These are phyloP conservation scores for Fomitopsis betulina DNA, from an alignment of 1,284 basidiomycete species.

Conservation along the genomic window DNA sequence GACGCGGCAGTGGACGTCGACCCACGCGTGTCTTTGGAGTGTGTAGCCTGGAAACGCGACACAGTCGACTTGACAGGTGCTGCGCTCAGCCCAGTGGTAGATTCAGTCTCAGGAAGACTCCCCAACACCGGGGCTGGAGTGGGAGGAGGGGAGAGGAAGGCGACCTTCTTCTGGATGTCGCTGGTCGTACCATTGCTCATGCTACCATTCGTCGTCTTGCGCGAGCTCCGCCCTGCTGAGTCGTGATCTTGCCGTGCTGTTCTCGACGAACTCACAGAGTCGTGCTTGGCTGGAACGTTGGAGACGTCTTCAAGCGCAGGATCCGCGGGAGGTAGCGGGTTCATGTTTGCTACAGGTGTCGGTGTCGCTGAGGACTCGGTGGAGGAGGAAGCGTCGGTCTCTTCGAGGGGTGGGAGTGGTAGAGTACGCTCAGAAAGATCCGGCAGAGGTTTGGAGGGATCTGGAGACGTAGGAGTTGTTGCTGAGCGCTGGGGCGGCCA, in stretches of 20 bases:
- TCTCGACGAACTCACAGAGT: neutral
- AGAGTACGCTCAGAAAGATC: conserved; percentile 43
- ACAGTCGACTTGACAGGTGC: conserved; percentile 54
- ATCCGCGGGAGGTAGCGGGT: conserved; percentile 19
- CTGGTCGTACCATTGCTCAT: conserved; percentile 25
- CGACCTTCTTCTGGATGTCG: conserved; percentile 75
- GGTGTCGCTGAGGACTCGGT: conserved; percentile 32
- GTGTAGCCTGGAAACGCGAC: conserved; percentile 68
- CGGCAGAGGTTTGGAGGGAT: conserved; percentile 65
- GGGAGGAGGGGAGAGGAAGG: conserved; percentile 75
- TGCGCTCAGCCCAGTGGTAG: conserved; percentile 31
- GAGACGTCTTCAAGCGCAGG: neutral
- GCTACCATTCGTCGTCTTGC: conserved; percentile 46
- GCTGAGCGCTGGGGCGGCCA: conserved; percentile 51
- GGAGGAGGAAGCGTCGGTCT: conserved; percentile 20
- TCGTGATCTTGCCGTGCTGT: conserved; percentile 32
- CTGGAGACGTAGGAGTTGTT: conserved; percentile 43
- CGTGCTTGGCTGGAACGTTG: neutral
- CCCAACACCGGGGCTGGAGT: conserved; percentile 43
- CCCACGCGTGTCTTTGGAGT: conserved; percentile 64
- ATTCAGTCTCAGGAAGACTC: conserved; percentile 33
- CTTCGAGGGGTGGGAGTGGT: conserved; percentile 48
- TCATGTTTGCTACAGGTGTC: conserved; percentile 23
- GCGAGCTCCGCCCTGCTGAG: conserved; percentile 44
- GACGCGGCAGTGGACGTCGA: conserved; percentile 55